phyloP scores from a whole-genome alignment of 1,284 basidiomycete species.

The Erythrobasidium hasegawianum region DNA sequence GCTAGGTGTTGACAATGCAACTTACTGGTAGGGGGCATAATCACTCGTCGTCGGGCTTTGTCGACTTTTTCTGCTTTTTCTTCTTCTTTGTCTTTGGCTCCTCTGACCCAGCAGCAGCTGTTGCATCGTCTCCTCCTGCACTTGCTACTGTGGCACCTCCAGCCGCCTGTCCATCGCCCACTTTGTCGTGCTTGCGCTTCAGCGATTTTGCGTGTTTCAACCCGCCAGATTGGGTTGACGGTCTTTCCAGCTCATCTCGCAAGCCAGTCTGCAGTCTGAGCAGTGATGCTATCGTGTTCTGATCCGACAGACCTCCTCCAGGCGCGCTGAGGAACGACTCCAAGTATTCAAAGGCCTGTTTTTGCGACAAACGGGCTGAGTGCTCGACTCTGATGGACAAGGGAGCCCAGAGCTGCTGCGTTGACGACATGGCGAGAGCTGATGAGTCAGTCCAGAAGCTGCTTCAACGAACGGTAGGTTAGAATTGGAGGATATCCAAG shows the following conservation, averaged over 20 bases:
- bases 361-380: conserved; percentile 6
- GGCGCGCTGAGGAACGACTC: conserved; percentile 12
- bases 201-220: conserved; percentile 41
- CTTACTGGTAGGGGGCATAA: background rate
- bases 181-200: conserved; percentile 12
- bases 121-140: background rate
- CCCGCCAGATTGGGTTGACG: too few relatives aligned
- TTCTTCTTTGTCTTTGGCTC: conserved; percentile 18
- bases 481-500: too few relatives aligned
- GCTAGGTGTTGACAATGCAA: too few relatives aligned
- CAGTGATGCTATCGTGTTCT: conserved; percentile 20
- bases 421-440: background rate
- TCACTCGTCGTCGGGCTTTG: conserved; percentile 4
- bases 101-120: background rate
- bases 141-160: background rate
- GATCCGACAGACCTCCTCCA: conserved; percentile 20
- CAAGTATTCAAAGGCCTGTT: conserved; percentile 7
- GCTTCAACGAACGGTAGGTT: too few relatives aligned
- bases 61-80: conserved; percentile 10
- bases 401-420: conserved; percentile 32
- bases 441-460: too few relatives aligned
- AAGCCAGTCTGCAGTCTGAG: conserved; percentile 21
- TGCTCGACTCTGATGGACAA: conserved; percentile 11
- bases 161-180: too few relatives aligned
- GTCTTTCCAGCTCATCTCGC: background rate